Percentiles rank a stretch among this genome's conserved stretches.
phyloP scores from a whole-genome alignment of 2,329 filamentous ascomycete species.

The Boeremia exigua region DNA sequence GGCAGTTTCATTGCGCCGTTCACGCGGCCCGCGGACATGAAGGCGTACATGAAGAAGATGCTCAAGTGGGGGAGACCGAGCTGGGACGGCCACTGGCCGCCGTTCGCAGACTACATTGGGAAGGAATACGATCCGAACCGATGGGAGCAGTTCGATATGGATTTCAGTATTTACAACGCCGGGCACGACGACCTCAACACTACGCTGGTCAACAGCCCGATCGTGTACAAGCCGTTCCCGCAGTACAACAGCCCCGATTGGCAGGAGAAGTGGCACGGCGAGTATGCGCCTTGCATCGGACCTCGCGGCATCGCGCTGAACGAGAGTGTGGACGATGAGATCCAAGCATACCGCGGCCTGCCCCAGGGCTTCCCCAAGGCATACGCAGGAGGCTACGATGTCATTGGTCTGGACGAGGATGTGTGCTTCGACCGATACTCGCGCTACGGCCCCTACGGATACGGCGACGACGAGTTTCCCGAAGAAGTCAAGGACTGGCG shows the following conservation, averaged over 20 bases:
- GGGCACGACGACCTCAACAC: constrained; percentile 40
- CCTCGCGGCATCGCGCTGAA: constrained; percentile 61
- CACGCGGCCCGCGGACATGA: constrained; percentile 31
- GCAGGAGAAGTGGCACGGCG: constrained; percentile 62
- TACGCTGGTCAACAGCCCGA: constrained; percentile 48
- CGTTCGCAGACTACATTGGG: constrained; percentile 51
- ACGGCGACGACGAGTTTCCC: constrained; percentile 57
- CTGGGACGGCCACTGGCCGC: constrained; percentile 52
- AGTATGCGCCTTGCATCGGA: constrained; percentile 69
- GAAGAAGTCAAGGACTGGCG: constrained; percentile 55
- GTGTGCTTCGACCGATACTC: constrained; percentile 69
- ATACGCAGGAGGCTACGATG: constrained; percentile 47
- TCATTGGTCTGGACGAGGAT: constrained; percentile 53
- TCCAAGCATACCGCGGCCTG: constrained; percentile 66
- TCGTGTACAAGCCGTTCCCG: constrained; percentile 74
- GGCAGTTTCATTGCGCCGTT: constrained; percentile 23
- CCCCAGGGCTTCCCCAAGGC: constrained; percentile 53
- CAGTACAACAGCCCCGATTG: constrained; percentile 69
- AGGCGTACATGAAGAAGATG: constrained; percentile 51
- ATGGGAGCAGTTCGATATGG: constrained; percentile 55
- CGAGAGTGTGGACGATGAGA: constrained; percentile 64
- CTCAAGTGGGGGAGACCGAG: constrained; percentile 50
- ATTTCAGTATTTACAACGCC: constrained; percentile 46
- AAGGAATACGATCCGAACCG: constrained; percentile 56
- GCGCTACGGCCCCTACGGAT: constrained; percentile 63